Percentiles rank a stretch among this genome's conserved stretches.
Evolutionary conservation across 495 filamentous ascomycete genomes (phyloP).

Genomic region (Podospora anserina): DNA sequence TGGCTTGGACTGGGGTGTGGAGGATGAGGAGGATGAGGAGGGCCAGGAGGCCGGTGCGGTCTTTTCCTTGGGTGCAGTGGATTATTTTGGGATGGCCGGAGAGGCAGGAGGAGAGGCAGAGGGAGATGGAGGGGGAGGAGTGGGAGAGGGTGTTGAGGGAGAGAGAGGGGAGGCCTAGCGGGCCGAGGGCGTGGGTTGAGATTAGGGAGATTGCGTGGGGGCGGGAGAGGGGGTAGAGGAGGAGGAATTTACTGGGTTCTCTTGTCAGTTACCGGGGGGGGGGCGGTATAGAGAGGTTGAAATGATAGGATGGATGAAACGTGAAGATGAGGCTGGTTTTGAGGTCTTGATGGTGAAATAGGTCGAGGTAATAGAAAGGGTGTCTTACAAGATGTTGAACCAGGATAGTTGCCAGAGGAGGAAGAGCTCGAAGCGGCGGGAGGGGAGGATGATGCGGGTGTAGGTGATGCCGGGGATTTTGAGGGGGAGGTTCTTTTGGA

Average conservation of each 20-base stretch:
- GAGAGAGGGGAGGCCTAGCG: conserved; percentile 63
- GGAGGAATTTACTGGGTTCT: conserved; percentile 52
- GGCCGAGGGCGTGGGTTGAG: conserved; percentile 63
- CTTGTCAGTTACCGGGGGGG: no score
- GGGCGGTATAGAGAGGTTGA: no score
- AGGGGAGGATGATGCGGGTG: conserved; percentile 66
- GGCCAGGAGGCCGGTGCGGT: conserved; percentile 74
- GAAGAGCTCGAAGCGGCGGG: conserved; percentile 64
- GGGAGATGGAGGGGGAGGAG: conserved; percentile 58
- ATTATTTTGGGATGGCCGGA: conserved; percentile 40
- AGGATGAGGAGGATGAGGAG: conserved; percentile 60
- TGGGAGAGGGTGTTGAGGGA: conserved; percentile 62
- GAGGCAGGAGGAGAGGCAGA: neutral
- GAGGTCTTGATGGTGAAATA: neutral
- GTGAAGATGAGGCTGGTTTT: neutral
- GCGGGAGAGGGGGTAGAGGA: conserved; percentile 54
- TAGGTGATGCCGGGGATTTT: conserved; percentile 61
- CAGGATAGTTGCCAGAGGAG: conserved; percentile 67
- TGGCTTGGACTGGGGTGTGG: conserved; percentile 51
- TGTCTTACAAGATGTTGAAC: conserved; percentile 27
- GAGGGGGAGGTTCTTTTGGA: conserved; percentile 23
- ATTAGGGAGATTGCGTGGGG: conserved; percentile 64
- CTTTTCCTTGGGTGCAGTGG: conserved; percentile 88
- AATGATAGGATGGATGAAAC: neutral
- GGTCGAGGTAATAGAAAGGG: conserved; percentile 50